phyloP scores from a whole-genome alignment of 2,329 filamentous ascomycete species.

The Penicillium sp. region DNA sequence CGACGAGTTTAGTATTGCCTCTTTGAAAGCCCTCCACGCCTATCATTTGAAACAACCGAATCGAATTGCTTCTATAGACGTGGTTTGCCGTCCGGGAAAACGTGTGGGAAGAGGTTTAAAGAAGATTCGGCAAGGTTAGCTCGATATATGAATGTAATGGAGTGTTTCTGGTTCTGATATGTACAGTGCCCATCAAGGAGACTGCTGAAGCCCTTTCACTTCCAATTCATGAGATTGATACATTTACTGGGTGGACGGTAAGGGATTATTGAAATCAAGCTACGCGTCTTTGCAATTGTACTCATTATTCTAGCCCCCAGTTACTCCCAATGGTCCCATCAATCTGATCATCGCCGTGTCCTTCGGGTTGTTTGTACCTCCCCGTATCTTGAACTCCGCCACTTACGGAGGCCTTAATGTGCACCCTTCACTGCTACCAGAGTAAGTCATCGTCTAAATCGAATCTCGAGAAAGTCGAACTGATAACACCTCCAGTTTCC shows the following conservation, averaged over 20 bases:
- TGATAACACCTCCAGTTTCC: slow-evolving; percentile 51
- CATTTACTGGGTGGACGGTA: slow-evolving; percentile 76
- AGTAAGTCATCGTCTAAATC: slow-evolving; percentile 48
- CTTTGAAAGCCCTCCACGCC: slow-evolving; percentile 62
- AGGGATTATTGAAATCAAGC: slow-evolving; percentile 20
- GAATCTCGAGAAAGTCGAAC: background rate
- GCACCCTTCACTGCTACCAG: slow-evolving; percentile 84
- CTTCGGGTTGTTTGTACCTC: slow-evolving; percentile 84
- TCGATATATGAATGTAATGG: background rate
- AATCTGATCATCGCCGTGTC: slow-evolving; percentile 90
- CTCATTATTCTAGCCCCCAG: slow-evolving; percentile 49
- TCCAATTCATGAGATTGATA: slow-evolving; percentile 68
- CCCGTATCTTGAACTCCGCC: slow-evolving; percentile 62
- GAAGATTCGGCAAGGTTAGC: slow-evolving; percentile 58
- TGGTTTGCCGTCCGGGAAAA: slow-evolving; percentile 77
- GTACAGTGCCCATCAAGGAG: slow-evolving; percentile 65
- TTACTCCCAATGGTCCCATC: slow-evolving; percentile 42
- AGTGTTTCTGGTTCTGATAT: slow-evolving; percentile 2
- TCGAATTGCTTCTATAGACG: slow-evolving; percentile 71
- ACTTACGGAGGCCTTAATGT: slow-evolving; percentile 87
- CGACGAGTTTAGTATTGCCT: slow-evolving; percentile 79
- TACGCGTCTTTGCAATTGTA: background rate
- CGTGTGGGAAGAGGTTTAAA: slow-evolving; percentile 70
- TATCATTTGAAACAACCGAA: slow-evolving; percentile 52
- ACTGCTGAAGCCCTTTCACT: slow-evolving; percentile 61